Evolutionary conservation across 2,329 filamentous ascomycete genomes (phyloP), one percentile per base, ranked within the genome.

Genomic region (Pestalotiopsis fici): DNA sequence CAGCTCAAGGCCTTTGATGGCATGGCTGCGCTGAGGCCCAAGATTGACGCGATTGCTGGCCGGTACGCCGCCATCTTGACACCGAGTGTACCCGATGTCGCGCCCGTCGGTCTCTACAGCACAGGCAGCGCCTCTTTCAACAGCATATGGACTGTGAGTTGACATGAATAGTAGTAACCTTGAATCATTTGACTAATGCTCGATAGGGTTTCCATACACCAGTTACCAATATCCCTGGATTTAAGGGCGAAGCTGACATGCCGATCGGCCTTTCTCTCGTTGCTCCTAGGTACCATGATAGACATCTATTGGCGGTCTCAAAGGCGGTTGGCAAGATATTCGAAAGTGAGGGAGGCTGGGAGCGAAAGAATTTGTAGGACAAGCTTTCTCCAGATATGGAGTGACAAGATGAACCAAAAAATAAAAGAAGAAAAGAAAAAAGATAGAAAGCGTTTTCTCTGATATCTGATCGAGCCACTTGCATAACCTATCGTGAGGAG

Each of bases 201-300:
- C 27, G 12, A 12, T 15, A 82, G 79, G 80, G 79, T 12, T 76
- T 91, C 15, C 89, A 92, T 69, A 85, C 83, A 1, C 90, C 90
- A 0, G 87, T 88, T 0, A 76, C 91, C n/a, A 91, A 91, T 68
- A 75, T 92, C 0, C 88, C 89, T 0, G 89, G 88, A 0, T 91
- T 92, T 70, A 76, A 81, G 39, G 89, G 90, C 0, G 79, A 80
- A 35, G 81, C 86, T 67, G 83, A 81, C 0, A 76, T 92, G 81
- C 90, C 90, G 0, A 82, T 92, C 47, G 90, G 90, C 0, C 71
- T 89, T 23, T 87, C 85, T 0, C 72, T 88, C 1, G 83, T 88
- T 0, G 80, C 80, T 0, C 78, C 82, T 1, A 76, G 85, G 25
- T 87, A 83, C 68, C 69, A 73, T 4, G 84, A 87, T 69, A 74